Evolutionary conservation across 169 alveolate species (phyloP).

Genomic region (Babesia bovis): DNA sequence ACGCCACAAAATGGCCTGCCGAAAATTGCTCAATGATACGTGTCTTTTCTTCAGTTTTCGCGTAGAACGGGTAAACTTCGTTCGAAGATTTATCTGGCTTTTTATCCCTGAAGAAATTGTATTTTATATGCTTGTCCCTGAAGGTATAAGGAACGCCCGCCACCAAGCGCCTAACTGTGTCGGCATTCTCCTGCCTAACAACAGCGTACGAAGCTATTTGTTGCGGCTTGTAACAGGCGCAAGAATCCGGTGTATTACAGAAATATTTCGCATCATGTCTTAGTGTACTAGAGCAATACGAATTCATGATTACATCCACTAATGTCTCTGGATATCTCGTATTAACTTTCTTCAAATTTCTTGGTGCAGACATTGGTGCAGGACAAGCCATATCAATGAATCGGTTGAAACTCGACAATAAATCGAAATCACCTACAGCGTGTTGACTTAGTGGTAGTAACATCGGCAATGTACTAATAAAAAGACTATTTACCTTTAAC

Average conservation of each 20-base stretch:
- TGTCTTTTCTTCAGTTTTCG: not conserved
- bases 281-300: not conserved
- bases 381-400: not conserved
- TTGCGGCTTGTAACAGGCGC: slow-evolving; percentile 7
- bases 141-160: slow-evolving; percentile 1
- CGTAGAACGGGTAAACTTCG: not conserved
- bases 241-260: not conserved
- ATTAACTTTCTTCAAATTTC: not conserved
- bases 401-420: too few species aligned
- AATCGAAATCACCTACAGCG: too few species aligned
- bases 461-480: too few species aligned
- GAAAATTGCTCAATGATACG: too few species aligned
- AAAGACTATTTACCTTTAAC: slow-evolving; percentile 5
- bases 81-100: not conserved
- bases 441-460: too few species aligned
- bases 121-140: not conserved
- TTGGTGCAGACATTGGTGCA: not conserved
- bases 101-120: not conserved
- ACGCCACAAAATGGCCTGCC: too few species aligned
- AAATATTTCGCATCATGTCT: not conserved
- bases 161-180: not conserved
- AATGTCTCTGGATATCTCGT: not conserved
- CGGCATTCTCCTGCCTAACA: not conserved
- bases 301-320: slow-evolving; percentile 16
- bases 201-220: slow-evolving; percentile 1